phyloP scores from a whole-genome alignment of 768 basidiomycete genomes.

The Lanmaoa rubissima region DNA sequence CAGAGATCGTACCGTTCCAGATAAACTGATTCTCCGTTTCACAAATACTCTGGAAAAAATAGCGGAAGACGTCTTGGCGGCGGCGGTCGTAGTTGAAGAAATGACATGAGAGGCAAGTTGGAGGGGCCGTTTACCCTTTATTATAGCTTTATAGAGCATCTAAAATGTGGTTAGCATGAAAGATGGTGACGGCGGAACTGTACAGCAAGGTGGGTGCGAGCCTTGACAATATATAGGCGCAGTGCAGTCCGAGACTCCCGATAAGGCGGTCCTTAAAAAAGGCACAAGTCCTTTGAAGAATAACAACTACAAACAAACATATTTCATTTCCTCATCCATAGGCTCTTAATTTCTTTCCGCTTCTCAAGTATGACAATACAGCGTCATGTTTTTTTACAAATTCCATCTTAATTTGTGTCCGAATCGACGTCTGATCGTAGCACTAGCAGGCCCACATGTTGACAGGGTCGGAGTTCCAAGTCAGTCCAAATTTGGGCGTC shows the following conservation, averaged over 20 bases:
- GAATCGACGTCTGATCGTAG: no score
- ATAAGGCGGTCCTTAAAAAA: constrained; percentile 9
- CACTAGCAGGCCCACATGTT: no score
- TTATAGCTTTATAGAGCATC: constrained; percentile 32
- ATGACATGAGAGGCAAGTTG: constrained; percentile 49
- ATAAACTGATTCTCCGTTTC: constrained; percentile 31
- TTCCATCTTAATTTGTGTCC: no score
- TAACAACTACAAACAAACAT: constrained; percentile 27
- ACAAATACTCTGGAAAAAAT: constrained; percentile 33
- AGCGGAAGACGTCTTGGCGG: constrained; percentile 33
- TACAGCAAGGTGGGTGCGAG: constrained; percentile 5
- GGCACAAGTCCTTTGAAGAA: constrained; percentile 20
- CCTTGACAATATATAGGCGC: neutral
- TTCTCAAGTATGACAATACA: neutral
- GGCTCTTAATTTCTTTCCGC: no score
- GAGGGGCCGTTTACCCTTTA: constrained; percentile 52
- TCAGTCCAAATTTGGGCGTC: neutral
- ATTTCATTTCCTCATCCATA: neutral
- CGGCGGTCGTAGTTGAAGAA: constrained; percentile 27
- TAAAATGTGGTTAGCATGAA: constrained; percentile 20
- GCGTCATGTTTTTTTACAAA: neutral
- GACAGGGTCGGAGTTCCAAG: constrained; percentile 7
- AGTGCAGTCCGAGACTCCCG: constrained; percentile 1
- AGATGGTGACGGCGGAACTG: constrained; percentile 4
- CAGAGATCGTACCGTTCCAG: constrained; percentile 31